Base-by-base conservation (phyloP, 31 red algal genomes). In the Bonnemaisonia californica region DNA sequence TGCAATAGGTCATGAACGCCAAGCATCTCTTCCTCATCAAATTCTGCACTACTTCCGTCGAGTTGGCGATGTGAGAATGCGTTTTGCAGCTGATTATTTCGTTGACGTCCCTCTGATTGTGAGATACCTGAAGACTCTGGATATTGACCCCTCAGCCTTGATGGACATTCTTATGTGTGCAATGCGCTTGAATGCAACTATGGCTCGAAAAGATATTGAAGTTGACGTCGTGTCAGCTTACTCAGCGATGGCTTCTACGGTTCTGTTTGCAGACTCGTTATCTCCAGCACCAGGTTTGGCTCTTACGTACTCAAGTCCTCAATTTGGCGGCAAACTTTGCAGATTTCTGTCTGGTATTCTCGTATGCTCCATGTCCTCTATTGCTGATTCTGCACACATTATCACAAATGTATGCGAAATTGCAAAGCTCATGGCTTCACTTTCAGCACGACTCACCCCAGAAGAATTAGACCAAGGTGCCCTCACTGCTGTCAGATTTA, bases 291-390 rank as follows among this genome's bases (percentile, higher is more conserved):
- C 60, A 65, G 26, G n/a, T 48, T 34, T 37, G 24, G 76, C 69
- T 27, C 80, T 91, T 18, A 79, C 88, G 1, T 91, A 91, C 36
- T 78, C 88, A 13, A 91, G 88, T 40, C 80, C 88, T 7, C 88
- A 91, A 55, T 91, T 85, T 62, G 51, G 88, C 58, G 88, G 88
- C 21, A 91, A 91, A 74, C 58, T 91, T 4, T 91, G 88, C 57
- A 65, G 88, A 8, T 77, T 80, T 73, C 47, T 91, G 39, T 91
- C 63, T 66, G 38, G 69, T 21, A 41, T 69, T 1, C 41, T 91
- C 35, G 74, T 80, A 19, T 78, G 30, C 30, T 26, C 79, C 13
- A 76, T 66, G 38, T 70, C 80, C 1, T 69, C 63, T 35, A 36
- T 77, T 3, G 27, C 74, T 19, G 51, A 23, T 41, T 91, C 88